Percentiles rank a stretch among this genome's conserved stretches.
Evolutionary conservation across 768 basidiomycete species (phyloP).

Genomic region (Rickenella mellea): DNA sequence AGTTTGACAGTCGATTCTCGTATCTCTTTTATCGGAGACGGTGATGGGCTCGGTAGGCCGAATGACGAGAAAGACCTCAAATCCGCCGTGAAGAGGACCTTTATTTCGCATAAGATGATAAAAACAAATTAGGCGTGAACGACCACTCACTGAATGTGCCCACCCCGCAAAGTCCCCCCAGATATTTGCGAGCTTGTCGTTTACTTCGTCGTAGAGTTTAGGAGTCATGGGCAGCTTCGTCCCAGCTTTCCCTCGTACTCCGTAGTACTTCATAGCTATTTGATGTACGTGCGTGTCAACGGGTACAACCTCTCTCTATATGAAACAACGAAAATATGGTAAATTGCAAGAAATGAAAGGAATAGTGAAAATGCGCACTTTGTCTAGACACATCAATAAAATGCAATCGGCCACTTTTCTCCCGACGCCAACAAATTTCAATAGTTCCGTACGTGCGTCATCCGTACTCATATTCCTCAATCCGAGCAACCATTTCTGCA

Average conservation of each 20-base stretch:
- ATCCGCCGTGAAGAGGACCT: constrained; percentile 74
- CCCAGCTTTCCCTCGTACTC: constrained; percentile 38
- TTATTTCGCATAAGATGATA: not conserved
- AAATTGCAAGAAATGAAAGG: not conserved
- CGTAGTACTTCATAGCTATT: constrained; percentile 76
- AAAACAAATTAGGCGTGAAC: not conserved
- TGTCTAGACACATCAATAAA: constrained; percentile 85
- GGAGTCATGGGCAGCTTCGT: constrained; percentile 61
- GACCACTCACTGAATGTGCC: constrained; percentile 65
- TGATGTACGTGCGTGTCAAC: constrained; percentile 95
- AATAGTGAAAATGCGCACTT: constrained; percentile 36
- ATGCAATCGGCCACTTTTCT: constrained; percentile 96
- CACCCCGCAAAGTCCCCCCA: constrained; percentile 90
- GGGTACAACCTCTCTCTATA: constrained; percentile 75
- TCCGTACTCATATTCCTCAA: constrained; percentile 41
- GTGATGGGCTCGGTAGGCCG: constrained; percentile 28
- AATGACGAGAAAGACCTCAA: constrained; percentile 57
- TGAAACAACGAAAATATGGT: constrained; percentile 1
- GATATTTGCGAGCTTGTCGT: constrained; percentile 41
- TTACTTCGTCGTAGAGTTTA: constrained; percentile 67
- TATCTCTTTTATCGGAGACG: constrained; percentile 12
- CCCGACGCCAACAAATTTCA: constrained; percentile 86
- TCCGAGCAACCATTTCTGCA: constrained; percentile 51
- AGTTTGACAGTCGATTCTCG: constrained; percentile 6
- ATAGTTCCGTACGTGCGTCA: constrained; percentile 63